Base-by-base conservation (phyloP, 2,329 filamentous ascomycete genomes). In the Pestalotiopsis sp. region DNA sequence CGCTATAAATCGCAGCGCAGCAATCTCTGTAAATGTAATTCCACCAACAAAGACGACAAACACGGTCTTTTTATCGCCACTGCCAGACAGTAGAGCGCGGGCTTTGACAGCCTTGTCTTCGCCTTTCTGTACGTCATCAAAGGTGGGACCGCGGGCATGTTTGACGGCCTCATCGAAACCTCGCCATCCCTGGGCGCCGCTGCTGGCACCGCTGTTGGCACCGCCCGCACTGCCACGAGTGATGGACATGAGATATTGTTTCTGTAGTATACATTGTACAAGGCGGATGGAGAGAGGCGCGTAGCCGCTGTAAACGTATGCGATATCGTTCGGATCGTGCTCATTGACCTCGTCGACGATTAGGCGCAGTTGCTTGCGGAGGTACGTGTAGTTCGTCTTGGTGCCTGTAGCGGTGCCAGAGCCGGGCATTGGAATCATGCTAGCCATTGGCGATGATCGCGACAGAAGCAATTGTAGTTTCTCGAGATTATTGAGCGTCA, bases 11-110 rank as follows among this genome's bases (percentile, higher is more conserved):
- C 97, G 88, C 77, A 99, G 79, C 23, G 97, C 96, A 56, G 97
- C 94, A 78, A 99, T 95, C 81, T 99, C 96, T 0, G 96, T 95
- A 77, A 97, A 97, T 0, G 94, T 98, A 67, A 99, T 93, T 2
- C 96, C 97, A n/a, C 96, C 96, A 20, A 99, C 84, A 81, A 98
- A 98, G 74, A 98, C 97, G n/a, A 99, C 91, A 76, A 98, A 93
- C 0, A 97, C 92, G 0, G 93, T 95, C 84, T 97, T 97, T 78
- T 90, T 91, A 65, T 89, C 89, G 17, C 88, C 88, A 63, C 85
- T 90, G 0, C 94, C 93, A 61, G 93, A 93, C 52, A 99, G 84
- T 31, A 97, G 88, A 70, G 93, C 91, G 68, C 94, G 87, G 17
- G 95, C 95, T 75, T 95, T 95, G 40, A 95, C 90, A 1, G 95